These are phyloP conservation scores for Sphagnurus paluster DNA, from an alignment of 1,284 basidiomycete species.

Conservation along the genomic window DNA sequence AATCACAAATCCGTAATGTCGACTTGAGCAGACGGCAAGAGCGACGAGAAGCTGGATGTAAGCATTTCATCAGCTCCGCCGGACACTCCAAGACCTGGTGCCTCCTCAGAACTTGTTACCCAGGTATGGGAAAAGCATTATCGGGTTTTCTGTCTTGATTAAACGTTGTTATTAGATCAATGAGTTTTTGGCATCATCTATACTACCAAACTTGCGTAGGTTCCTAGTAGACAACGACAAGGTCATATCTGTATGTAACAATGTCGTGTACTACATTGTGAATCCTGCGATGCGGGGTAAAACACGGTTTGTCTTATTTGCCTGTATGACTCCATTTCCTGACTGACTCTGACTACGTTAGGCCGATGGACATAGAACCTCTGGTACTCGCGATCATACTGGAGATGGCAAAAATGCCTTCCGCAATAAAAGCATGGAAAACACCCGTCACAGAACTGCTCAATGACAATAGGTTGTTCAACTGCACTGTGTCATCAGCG, in stretches of 20 bases:
- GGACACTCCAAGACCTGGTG: constrained; percentile 43
- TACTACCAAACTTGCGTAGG: constrained; percentile 77
- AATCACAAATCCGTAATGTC: constrained; percentile 11
- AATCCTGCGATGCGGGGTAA: constrained; percentile 79
- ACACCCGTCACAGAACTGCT: constrained; percentile 79
- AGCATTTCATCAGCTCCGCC: constrained; percentile 39
- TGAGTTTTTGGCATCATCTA: constrained; percentile 67
- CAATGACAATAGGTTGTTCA: constrained; percentile 88
- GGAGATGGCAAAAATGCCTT: constrained; percentile 80
- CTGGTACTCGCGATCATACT: constrained; percentile 67
- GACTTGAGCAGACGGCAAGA: constrained; percentile 37
- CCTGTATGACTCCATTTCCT: constrained; percentile 4
- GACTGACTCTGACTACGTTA: constrained; percentile 25
- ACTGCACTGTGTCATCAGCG: constrained; percentile 57
- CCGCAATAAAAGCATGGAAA: constrained; percentile 86
- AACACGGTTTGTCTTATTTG: constrained; percentile 47
- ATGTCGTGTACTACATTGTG: constrained; percentile 86
- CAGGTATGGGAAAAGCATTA: constrained; percentile 42
- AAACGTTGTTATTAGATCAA: constrained; percentile 53
- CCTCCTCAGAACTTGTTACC: constrained; percentile 46
- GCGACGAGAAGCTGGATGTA: constrained; percentile 58
- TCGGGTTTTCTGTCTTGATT: background rate
- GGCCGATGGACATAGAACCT: constrained; percentile 72
- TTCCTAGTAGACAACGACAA: constrained; percentile 88
- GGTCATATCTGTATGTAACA: constrained; percentile 74